Evolutionary conservation across 306 rosid genomes (phyloP).

Genomic region (Pyrus betulifolia): DNA sequence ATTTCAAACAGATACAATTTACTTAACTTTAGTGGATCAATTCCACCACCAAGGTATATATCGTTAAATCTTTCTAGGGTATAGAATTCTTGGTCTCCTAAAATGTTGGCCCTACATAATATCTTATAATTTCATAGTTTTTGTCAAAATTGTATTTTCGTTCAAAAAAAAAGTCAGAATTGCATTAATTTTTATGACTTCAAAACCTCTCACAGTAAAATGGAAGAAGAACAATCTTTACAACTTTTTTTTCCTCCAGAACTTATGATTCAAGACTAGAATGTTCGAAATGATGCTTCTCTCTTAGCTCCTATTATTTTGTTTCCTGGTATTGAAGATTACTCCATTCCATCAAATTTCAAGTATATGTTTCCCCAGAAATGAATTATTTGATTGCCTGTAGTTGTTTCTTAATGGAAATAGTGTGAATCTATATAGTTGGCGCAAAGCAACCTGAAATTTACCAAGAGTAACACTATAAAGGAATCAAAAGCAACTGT

Average conservation of each 20-base stretch:
- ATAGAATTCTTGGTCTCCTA: conserved; percentile 1
- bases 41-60: conserved; percentile 72
- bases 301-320: conserved; percentile 58
- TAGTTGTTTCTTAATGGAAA: too few species aligned
- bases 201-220: conserved; percentile 44
- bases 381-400: too few species aligned
- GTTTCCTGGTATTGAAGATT: conserved; percentile 79
- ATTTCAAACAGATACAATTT: conserved; percentile 67
- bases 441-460: too few species aligned
- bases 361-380: conserved; percentile 34
- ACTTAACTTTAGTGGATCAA: conserved; percentile 44
- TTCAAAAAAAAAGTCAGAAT: background rate
- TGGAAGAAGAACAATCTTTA: conserved; percentile 12
- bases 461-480: too few species aligned
- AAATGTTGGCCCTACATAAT: background rate
- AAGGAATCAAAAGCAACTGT: too few species aligned
- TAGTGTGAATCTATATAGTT: too few species aligned
- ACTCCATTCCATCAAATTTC: conserved; percentile 66
- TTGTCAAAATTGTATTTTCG: background rate
- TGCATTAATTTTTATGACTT: conserved; percentile 9
- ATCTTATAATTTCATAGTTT: background rate
- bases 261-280: conserved; percentile 62
- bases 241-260: conserved; percentile 61
- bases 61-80: conserved; percentile 72
- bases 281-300: conserved; percentile 51